Conservation (phyloP, 169 alveolate genomes). For the Babesia ovata region DNA sequence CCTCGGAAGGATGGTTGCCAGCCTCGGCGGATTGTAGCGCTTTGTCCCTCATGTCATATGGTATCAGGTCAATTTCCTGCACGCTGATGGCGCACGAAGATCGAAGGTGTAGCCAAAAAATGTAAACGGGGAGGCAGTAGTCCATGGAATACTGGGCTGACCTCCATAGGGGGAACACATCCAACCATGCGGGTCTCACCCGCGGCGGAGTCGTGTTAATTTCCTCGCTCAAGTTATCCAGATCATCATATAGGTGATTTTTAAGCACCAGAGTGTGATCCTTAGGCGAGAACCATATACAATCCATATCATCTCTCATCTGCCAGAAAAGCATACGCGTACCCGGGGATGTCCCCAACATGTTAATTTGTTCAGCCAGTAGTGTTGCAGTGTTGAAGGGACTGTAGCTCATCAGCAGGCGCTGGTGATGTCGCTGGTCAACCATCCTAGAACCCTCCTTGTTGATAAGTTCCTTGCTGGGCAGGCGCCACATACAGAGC, state of each 20-base stretch:
- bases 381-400: slow-evolving; percentile 86
- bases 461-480: slow-evolving; percentile 85
- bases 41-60: slow-evolving; percentile 62
- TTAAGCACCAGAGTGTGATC: slow-evolving; percentile 77
- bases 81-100: slow-evolving; percentile 81
- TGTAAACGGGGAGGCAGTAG: slow-evolving; percentile 86
- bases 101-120: slow-evolving; percentile 86
- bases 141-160: slow-evolving; percentile 82
- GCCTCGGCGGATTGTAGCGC: background rate
- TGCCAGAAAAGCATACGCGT: slow-evolving; percentile 85
- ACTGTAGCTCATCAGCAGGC: slow-evolving; percentile 84
- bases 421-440: slow-evolving; percentile 87
- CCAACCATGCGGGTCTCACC: slow-evolving; percentile 36
- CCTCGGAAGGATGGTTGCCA: background rate
- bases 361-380: slow-evolving; percentile 85
- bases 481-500: slow-evolving; percentile 88
- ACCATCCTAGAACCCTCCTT: slow-evolving; percentile 81
- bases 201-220: background rate
- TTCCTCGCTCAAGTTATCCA: slow-evolving; percentile 21
- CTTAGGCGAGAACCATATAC: slow-evolving; percentile 64
- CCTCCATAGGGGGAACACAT: slow-evolving; percentile 84
- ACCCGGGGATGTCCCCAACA: slow-evolving; percentile 84
- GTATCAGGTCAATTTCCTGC: slow-evolving; percentile 82
- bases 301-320: slow-evolving; percentile 84
- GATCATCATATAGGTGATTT: slow-evolving; percentile 55